Base-by-base conservation (phyloP, 805 yeast species). In the Kodamaea restingae region DNA sequence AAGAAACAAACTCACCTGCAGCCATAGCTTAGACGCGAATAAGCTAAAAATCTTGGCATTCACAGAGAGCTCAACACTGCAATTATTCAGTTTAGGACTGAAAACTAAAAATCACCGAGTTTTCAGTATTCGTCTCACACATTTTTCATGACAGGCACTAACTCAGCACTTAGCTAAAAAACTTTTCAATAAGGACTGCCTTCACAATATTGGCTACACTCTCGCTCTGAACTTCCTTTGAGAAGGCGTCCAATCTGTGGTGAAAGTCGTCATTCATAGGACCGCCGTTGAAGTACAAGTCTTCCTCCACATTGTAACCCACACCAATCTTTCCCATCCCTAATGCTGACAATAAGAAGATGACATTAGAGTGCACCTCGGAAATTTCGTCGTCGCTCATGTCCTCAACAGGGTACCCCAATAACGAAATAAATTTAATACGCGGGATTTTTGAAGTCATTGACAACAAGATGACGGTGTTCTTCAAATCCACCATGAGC, bases 401-500 rank as follows among this genome's bases (percentile, higher is more conserved):
- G n/a, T 37, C 43, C 8, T 44, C 49, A 20, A 32, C 26, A 11
- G 38, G 34, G 41, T 58, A 54, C 4, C 70, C 71, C 46, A 65
- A 38, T 15, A 52, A 40, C n/a, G 45, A 37, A 5, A 61, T 36
- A 35, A 65, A 18, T 39, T 55, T 56, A 4, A 12, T 20, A 8
- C 58, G 37, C 0, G 63, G 44, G 9, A 61, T 55, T 18, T 49
- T 45, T 31, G 52, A 51, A 1, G 57, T 49, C 15, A 53, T 42
- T 3, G 64, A 50, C 26, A 66, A 46, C 6, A 64, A 44, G 33
- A 62, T 44, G 15, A 64, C 46, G 32, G 62, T 59, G 18, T 48
- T 50, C 43, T 65, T 63, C 38, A 54, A 48, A 40, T 63, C 65
- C n/a, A 64, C 53, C 6, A 58, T 51, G n/a, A 46, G 44, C 9